Percentiles rank a stretch among this genome's conserved stretches.
Conservation (phyloP, 768 basidiomycete genomes). For the Hygrophoropsis aurantiaca region DNA sequence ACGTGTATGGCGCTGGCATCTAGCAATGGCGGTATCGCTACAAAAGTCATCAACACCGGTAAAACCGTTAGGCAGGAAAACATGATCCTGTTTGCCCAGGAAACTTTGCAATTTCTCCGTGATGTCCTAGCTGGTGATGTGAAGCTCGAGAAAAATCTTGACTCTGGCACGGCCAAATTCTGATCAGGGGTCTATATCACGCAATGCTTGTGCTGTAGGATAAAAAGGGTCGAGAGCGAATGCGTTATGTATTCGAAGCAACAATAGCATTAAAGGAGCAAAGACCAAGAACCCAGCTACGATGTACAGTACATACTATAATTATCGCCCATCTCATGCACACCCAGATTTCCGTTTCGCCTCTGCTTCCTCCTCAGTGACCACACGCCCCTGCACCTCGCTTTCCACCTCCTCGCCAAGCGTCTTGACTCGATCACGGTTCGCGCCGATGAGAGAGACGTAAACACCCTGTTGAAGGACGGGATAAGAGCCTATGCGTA, state of each 20-base stretch:
- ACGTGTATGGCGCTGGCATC: constrained; percentile 11
- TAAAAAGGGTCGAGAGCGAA: background rate
- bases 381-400: constrained; percentile 55
- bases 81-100: constrained; percentile 20
- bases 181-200: too few relatives aligned
- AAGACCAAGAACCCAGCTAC: too few relatives aligned
- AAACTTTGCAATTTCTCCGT: constrained; percentile 9
- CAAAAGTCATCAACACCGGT: constrained; percentile 12
- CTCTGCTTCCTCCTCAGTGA: constrained; percentile 66
- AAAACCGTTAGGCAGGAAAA: constrained; percentile 13
- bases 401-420: constrained; percentile 64
- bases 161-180: background rate
- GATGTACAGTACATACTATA: background rate
- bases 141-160: constrained; percentile 3
- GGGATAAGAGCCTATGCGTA: constrained; percentile 83
- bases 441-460: constrained; percentile 56
- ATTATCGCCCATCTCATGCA: background rate
- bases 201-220: background rate
- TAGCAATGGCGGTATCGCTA: constrained; percentile 7
- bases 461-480: constrained; percentile 59
- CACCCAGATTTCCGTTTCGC: constrained; percentile 37
- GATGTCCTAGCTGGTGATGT: constrained; percentile 13
- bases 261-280: background rate
- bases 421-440: constrained; percentile 46
- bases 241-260: background rate